Conservation (phyloP, 208 protist genomes). For the Crithidia brevicula region DNA sequence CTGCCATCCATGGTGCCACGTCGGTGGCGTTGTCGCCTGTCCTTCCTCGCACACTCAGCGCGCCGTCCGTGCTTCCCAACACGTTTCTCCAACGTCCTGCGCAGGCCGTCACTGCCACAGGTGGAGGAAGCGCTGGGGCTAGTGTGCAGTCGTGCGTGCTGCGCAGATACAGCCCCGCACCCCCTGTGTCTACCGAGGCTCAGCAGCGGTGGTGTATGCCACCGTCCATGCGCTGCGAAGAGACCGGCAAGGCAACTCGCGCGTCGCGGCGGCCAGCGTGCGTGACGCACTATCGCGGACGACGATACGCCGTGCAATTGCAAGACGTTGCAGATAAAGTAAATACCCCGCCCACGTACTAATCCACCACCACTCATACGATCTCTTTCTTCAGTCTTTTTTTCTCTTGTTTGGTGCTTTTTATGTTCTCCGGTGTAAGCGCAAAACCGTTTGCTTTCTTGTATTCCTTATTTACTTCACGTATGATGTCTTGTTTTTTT, state of each 20-base stretch:
- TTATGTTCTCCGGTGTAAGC: neutral
- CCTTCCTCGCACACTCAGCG: constrained; percentile 15
- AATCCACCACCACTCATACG: too few relatives aligned
- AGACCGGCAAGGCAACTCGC: neutral
- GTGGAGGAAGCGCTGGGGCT: neutral
- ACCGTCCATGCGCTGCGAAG: constrained; percentile 2
- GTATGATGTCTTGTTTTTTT: neutral
- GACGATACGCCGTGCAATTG: neutral
- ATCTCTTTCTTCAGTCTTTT: neutral
- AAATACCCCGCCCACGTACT: neutral
- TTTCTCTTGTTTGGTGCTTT: neutral
- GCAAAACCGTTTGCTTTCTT: neutral
- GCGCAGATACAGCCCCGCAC: neutral
- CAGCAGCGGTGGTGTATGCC: constrained; percentile 8
- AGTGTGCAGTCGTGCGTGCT: too few relatives aligned
- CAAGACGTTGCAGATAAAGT: neutral
- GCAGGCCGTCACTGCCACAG: neutral
- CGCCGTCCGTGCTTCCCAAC: neutral
- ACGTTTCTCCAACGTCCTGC: neutral
- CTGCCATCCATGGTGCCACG: neutral
- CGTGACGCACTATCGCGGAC: neutral
- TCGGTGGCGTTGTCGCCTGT: neutral
- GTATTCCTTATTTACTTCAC: neutral
- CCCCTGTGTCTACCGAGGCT: neutral
- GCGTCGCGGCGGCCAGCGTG: constrained; percentile 5